A percentile compares a stretch with the other conserved stretches of the same genome.
phyloP scores from a whole-genome alignment of 164 flowering plant genomes.

The Aristolochia contorta region DNA sequence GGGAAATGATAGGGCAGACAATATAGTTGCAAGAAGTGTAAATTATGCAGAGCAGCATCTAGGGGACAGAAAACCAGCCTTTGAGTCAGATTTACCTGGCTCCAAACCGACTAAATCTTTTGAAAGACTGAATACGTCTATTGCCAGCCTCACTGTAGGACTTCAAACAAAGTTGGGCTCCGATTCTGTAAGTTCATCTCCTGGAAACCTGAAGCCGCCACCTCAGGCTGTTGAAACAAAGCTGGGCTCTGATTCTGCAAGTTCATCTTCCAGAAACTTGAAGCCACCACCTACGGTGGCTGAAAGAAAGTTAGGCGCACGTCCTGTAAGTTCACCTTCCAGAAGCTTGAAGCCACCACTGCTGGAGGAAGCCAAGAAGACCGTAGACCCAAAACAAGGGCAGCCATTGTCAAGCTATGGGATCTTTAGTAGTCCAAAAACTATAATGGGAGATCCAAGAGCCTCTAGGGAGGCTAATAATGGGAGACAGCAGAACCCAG shows the following conservation, averaged over 20 bases:
- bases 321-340: neutral
- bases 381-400: constrained; percentile 12
- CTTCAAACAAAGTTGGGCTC: neutral
- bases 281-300: no score
- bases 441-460: constrained; percentile 1
- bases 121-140: no score
- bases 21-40: neutral
- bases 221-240: no score
- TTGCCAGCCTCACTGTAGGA: neutral
- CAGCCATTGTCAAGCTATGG: constrained; percentile 25
- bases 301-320: no score
- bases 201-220: no score
- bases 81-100: no score
- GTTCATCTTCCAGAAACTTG: neutral
- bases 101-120: no score
- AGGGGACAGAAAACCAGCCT: neutral
- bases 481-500: neutral
- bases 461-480: neutral
- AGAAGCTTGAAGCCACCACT: constrained; percentile 1
- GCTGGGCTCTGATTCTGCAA: neutral
- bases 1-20: neutral
- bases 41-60: neutral
- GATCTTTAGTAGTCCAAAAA: constrained; percentile 28
- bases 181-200: neutral
- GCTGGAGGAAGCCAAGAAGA: neutral